Evolutionary conservation across 2,329 filamentous ascomycete genomes (phyloP).

Genomic region (Paradendryphiella salina): DNA sequence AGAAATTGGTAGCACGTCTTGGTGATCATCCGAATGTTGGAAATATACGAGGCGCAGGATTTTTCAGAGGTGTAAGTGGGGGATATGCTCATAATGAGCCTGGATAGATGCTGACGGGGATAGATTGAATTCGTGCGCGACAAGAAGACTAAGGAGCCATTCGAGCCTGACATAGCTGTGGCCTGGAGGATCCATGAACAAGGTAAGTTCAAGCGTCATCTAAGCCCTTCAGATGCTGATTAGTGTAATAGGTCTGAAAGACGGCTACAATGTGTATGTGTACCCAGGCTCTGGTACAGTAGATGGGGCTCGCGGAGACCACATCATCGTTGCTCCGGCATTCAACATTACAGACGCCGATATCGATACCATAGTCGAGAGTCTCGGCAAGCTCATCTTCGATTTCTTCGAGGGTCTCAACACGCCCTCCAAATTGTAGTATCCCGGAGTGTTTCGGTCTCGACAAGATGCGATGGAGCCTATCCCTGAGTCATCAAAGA

Average conservation of each 20-base stretch:
- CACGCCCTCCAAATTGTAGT: conserved; percentile 1
- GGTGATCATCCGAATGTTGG: conserved; percentile 57
- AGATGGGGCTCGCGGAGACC: conserved; percentile 65
- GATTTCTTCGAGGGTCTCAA: conserved; percentile 48
- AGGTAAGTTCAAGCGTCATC: conserved; percentile 40
- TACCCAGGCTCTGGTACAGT: conserved; percentile 67
- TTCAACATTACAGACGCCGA: conserved; percentile 65
- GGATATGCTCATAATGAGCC: background rate
- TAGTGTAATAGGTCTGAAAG: conserved; percentile 43
- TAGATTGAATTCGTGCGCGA: conserved; percentile 63
- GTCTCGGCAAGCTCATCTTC: conserved; percentile 56
- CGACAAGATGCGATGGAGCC: background rate
- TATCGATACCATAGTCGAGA: conserved; percentile 59
- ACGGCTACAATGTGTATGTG: conserved; percentile 58
- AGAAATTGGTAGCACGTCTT: conserved; percentile 51
- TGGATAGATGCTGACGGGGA: conserved; percentile 9
- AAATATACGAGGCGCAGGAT: conserved; percentile 62
- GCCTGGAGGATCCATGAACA: conserved; percentile 57
- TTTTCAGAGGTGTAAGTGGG: conserved; percentile 59
- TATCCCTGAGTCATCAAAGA: background rate
- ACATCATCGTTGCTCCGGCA: conserved; percentile 69
- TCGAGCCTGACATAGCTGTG: conserved; percentile 52
- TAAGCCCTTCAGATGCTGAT: conserved; percentile 4
- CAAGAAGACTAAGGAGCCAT: conserved; percentile 59
- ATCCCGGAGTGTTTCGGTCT: background rate